Percentiles rank a stretch among this genome's conserved stretches.
Evolutionary conservation across 1,139 yeast genomes (phyloP).

Genomic region (Yamadazyma spencermartinsiae): DNA sequence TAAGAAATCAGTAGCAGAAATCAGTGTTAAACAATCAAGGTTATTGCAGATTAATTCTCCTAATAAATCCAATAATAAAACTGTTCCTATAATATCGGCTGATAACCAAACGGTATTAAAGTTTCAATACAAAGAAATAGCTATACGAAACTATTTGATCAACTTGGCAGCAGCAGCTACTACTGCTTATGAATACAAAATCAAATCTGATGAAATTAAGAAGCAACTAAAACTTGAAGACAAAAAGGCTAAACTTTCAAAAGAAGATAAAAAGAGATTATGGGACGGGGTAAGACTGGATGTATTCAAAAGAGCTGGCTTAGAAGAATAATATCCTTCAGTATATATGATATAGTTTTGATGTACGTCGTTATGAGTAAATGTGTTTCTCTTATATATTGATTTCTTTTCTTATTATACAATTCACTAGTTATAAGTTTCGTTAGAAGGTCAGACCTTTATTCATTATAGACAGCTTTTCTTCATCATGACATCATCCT

Average conservation of each 20-base stretch:
- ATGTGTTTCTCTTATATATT: background rate
- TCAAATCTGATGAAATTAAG: slow-evolving; percentile 37
- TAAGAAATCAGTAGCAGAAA: slow-evolving; percentile 51
- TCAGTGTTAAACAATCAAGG: slow-evolving; percentile 52
- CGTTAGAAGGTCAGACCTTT: background rate
- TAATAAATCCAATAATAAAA: slow-evolving; percentile 15
- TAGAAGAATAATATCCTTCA: slow-evolving; percentile 26
- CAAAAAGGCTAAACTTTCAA: slow-evolving; percentile 36
- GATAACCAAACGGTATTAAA: slow-evolving; percentile 31
- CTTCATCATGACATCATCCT: background rate
- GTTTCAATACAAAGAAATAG: slow-evolving; percentile 46
- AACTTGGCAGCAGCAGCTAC: slow-evolving; percentile 58
- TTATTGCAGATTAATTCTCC: slow-evolving; percentile 41
- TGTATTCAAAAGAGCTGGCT: slow-evolving; percentile 49
- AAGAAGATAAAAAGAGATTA: slow-evolving; percentile 43
- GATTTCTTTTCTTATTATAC: background rate
- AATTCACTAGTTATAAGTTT: background rate
- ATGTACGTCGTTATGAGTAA: background rate
- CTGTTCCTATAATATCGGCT: slow-evolving; percentile 28
- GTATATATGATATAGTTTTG: background rate
- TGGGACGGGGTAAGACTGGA: slow-evolving; percentile 55
- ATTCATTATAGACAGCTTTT: background rate
- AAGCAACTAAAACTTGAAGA: slow-evolving; percentile 23
- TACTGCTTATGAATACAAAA: slow-evolving; percentile 52
- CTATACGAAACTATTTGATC: slow-evolving; percentile 49